phyloP scores from a whole-genome alignment of 176 grass and related monocot genomes.

The Musa troglodytarum region DNA sequence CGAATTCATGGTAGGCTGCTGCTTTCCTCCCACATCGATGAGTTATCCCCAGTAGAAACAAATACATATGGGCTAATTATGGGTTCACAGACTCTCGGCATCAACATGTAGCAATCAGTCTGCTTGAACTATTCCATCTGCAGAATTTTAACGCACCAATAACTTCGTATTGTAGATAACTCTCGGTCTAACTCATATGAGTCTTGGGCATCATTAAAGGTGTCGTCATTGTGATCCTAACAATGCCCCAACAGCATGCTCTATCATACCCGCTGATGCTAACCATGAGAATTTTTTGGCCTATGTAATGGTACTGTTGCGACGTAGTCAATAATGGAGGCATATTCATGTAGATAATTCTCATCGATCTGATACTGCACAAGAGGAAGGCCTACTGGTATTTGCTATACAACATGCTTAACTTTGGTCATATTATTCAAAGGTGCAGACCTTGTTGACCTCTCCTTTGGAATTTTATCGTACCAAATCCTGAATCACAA shows the following conservation, averaged over 20 bases:
- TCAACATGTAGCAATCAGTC: background rate
- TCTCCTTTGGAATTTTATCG: background rate
- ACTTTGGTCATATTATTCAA: conserved; percentile 41
- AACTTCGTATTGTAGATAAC: too few relatives aligned
- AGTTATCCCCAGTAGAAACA: too few relatives aligned
- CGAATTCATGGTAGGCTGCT: conserved; percentile 71
- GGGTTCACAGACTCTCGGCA: too few relatives aligned
- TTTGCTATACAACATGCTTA: conserved; percentile 71
- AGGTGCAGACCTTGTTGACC: conserved; percentile 24
- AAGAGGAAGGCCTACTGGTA: conserved; percentile 80
- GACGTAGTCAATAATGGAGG: background rate
- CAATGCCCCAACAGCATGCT: background rate
- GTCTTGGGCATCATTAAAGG: too few relatives aligned
- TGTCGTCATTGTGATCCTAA: background rate
- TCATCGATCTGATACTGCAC: conserved; percentile 91
- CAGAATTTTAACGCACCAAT: too few relatives aligned
- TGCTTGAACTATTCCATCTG: background rate
- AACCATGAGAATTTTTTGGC: background rate
- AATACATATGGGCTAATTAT: too few relatives aligned
- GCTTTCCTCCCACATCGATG: too few relatives aligned
- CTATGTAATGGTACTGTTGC: background rate
- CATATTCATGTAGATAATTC: conserved; percentile 56
- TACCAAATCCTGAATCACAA: background rate
- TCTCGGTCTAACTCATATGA: too few relatives aligned
- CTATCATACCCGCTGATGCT: background rate